A percentile compares a stretch with the other conserved stretches of the same genome.
Evolutionary conservation across 1,139 yeast species (phyloP).

Genomic region (Yarrowia galli): DNA sequence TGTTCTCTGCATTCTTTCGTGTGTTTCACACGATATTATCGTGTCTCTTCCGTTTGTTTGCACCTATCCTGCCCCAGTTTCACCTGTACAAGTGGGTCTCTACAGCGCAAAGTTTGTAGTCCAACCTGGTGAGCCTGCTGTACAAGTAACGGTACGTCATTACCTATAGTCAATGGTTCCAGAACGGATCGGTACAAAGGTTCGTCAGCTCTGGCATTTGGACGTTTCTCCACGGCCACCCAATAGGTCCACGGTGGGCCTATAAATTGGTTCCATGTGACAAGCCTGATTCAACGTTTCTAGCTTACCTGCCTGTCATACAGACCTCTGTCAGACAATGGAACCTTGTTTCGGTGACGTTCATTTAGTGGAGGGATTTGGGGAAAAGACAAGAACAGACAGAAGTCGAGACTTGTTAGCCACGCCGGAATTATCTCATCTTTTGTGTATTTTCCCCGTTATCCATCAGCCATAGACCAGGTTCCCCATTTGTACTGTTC

Average conservation of each 20-base stretch:
- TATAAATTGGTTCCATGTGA: neutral
- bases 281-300: neutral
- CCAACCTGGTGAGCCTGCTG: neutral
- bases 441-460: neutral
- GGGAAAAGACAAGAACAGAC: no score
- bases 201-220: neutral
- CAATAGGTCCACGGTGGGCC: neutral
- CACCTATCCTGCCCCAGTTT: neutral
- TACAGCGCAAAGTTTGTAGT: slow-evolving; percentile 28
- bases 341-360: slow-evolving; percentile 1
- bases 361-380: neutral
- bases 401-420: neutral
- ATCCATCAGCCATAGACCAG: neutral
- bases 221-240: no score
- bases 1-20: neutral
- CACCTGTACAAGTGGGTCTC: neutral
- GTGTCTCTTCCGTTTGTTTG: neutral
- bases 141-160: neutral
- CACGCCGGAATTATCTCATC: neutral
- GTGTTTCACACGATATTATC: neutral
- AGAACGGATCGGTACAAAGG: neutral
- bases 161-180: slow-evolving; percentile 1
- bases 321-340: slow-evolving; percentile 9
- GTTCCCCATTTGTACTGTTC: slow-evolving; percentile 4
- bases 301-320: neutral